Conservation (phyloP, 2,329 filamentous ascomycete genomes). For the Colletotrichum lindemuthianum region DNA sequence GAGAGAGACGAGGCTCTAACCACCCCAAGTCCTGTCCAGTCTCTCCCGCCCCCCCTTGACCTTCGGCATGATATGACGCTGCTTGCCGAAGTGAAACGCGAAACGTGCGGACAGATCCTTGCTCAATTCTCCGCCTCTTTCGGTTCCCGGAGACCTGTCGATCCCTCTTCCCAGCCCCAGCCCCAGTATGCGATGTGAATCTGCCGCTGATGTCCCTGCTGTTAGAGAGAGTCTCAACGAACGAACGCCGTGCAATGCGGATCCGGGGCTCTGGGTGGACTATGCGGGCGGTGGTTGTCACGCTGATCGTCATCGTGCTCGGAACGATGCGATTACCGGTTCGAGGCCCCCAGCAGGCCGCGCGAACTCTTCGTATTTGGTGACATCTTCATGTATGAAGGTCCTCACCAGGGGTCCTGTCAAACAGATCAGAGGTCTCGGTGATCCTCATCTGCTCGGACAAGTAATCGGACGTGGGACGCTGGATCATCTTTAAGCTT, state of each 20-base stretch:
- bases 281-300: no score
- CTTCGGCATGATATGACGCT: slow-evolving; percentile 26
- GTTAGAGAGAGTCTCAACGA: no score
- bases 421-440: background rate
- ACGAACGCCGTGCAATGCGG: no score
- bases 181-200: background rate
- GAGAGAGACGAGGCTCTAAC: no score
- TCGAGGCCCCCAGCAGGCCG: background rate
- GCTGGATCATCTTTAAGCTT: slow-evolving; percentile 13
- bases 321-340: no score
- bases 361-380: slow-evolving; percentile 15
- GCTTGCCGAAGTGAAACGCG: slow-evolving; percentile 34
- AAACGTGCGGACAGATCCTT: slow-evolving; percentile 35
- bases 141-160: slow-evolving; percentile 20
- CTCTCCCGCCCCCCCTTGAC: background rate
- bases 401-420: slow-evolving; percentile 17
- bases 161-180: slow-evolving; percentile 16
- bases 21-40: no score
- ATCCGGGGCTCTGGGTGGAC: no score
- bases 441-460: background rate
- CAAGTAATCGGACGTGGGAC: background rate
- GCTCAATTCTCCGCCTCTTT: slow-evolving; percentile 18
- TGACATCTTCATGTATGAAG: slow-evolving; percentile 19
- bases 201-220: background rate
- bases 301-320: no score